Evolutionary conservation across 2,329 filamentous ascomycete species (phyloP).

Genomic region (Diaporthe aspalathi): DNA sequence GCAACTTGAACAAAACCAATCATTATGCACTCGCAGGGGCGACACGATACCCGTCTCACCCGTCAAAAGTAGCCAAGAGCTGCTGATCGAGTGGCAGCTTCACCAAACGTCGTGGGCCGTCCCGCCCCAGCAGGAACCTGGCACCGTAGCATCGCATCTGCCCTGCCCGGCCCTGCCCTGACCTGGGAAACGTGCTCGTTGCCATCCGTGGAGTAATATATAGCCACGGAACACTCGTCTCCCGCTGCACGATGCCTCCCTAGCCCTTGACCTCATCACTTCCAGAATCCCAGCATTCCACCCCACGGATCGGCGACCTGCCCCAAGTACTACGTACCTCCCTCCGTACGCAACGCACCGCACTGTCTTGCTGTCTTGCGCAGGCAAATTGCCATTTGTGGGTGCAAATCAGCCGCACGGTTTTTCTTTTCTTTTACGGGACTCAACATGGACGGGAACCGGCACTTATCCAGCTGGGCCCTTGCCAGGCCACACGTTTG

Average conservation of each 20-base stretch:
- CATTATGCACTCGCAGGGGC: not conserved
- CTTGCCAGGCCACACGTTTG: not conserved
- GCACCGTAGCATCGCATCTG: conserved; percentile 3
- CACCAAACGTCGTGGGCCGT: conserved; percentile 28
- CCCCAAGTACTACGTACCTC: not conserved
- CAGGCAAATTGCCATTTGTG: conserved; percentile 14
- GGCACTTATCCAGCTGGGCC: not conserved
- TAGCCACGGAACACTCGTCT: conserved; percentile 27
- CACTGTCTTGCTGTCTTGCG: not conserved
- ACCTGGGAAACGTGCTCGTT: conserved; percentile 19
- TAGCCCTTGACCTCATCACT: conserved; percentile 1
- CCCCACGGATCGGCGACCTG: not conserved
- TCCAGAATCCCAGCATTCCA: not conserved
- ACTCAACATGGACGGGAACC: not conserved
- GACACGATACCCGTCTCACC: conserved; percentile 20
- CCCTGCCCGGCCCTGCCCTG: not conserved
- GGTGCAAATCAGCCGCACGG: not conserved
- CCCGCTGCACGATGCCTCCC: conserved; percentile 33
- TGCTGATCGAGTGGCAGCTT: conserved; percentile 9
- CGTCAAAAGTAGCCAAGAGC: conserved; percentile 15
- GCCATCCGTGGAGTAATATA: conserved; percentile 9
- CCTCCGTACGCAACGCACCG: too few relatives aligned
- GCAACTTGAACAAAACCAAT: not conserved
- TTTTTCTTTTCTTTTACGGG: not conserved
- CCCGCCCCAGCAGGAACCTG: conserved; percentile 9